Evolutionary conservation across 805 yeast genomes (phyloP), one percentile per base, ranked within the genome.

Genomic region (Metschnikowia reukaufii): DNA sequence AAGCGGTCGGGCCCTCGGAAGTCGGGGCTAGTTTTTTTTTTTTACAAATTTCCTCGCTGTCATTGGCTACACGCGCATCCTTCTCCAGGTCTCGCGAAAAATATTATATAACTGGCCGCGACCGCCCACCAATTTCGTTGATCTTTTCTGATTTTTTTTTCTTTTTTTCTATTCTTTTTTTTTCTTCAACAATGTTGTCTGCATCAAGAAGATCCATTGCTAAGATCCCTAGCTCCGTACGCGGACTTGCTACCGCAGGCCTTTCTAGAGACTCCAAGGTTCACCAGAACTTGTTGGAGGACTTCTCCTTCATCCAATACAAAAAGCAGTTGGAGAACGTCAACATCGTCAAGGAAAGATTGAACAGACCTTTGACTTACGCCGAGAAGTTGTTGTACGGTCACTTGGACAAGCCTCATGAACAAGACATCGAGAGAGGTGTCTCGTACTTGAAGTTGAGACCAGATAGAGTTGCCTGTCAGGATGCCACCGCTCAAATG

Each of bases 401-500:
- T 56, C 98, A 92, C 75, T 80, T 92, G 68, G 96, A 87, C 64
- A 82, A 92, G 64, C 97, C 97, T 53, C 91, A 86, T 60, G 90
- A 81, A 58, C 89, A 89, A 72, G 84, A 86, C 55, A 82, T 86
- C 59, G 77, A 78, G 63, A 85, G 98, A 69, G 97, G 98, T 66
- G 80, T 82, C 48, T 85, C 94, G 41, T 92, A 92, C 75, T 79
- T 91, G 71, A 92, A 92, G 74, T 80, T 92, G 67, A 85, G 96
- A 74, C 98, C 98, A 46, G 98, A 91, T 71, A 83, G 98, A 71
- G 97, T 92, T 52, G 97, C 97, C 41, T 90, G 96, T 86, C 98
- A 91, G 78, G 98, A 91, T 77, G 98, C 98, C 48, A 89, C 97
- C 49, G 97, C 97, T 48, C 98, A 91, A 77, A 91, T 91, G 98